These are phyloP conservation scores for Debaryomycetaceae sp. DNA, from an alignment of 1,139 yeast species.

Conservation along the genomic window DNA sequence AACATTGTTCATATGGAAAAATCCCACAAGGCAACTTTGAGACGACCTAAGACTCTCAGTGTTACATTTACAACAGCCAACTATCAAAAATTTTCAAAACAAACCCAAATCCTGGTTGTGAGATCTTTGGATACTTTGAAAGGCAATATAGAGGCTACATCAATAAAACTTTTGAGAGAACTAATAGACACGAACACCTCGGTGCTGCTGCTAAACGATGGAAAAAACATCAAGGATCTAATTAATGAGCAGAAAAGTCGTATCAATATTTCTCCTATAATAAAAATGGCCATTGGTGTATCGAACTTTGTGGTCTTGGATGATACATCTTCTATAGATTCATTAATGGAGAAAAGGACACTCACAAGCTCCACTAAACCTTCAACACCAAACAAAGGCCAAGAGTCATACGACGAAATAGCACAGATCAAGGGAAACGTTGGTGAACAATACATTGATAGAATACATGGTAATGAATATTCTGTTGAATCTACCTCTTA, in stretches of 20 bases:
- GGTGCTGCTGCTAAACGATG: slow-evolving; percentile 27
- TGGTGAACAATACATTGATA: neutral
- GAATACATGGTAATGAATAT: no score
- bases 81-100: slow-evolving; percentile 38
- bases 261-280: slow-evolving; percentile 45
- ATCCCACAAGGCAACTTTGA: slow-evolving; percentile 20
- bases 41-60: slow-evolving; percentile 54
- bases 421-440: neutral
- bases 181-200: slow-evolving; percentile 23
- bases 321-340: slow-evolving; percentile 45
- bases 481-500: neutral
- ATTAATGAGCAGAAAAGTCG: slow-evolving; percentile 14
- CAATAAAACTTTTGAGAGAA: slow-evolving; percentile 32
- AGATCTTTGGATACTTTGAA: slow-evolving; percentile 40
- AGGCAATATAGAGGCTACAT: slow-evolving; percentile 22
- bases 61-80: slow-evolving; percentile 25
- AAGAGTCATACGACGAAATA: neutral
- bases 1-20: slow-evolving; percentile 27
- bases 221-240: slow-evolving; percentile 35
- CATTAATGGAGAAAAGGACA: slow-evolving; percentile 39
- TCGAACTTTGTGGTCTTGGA: slow-evolving; percentile 50
- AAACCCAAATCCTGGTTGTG: slow-evolving; percentile 39
- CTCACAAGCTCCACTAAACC: neutral
- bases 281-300: slow-evolving; percentile 48
- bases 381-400: neutral